phyloP scores from a whole-genome alignment of 2,329 filamentous ascomycete genomes.

The Fusarium sterilihyphosum region DNA sequence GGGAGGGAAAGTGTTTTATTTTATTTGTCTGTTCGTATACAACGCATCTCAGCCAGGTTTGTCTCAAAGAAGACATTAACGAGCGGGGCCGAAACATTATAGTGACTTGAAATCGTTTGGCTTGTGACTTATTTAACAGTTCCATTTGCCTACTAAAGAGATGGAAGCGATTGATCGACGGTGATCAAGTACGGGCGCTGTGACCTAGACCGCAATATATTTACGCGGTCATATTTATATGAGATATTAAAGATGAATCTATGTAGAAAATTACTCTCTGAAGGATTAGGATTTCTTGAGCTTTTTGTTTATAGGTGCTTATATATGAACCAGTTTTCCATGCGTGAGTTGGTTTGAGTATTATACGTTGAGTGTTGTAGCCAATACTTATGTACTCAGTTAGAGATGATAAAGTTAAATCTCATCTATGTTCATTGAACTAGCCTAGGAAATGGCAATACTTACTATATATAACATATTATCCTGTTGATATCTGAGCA shows the following conservation, averaged over 20 bases:
- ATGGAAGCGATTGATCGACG: not conserved
- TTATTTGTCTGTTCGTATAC: slow-evolving; percentile 42
- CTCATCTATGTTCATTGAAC: not conserved
- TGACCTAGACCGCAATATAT: slow-evolving; percentile 1
- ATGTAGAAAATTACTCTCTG: slow-evolving; percentile 6
- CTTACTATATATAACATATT: not conserved
- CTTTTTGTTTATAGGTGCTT: not conserved
- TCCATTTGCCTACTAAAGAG: slow-evolving; percentile 10
- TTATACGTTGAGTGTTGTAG: not conserved
- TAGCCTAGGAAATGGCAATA: not conserved
- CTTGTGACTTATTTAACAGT: slow-evolving; percentile 10
- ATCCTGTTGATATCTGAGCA: not conserved
- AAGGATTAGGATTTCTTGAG: not conserved
- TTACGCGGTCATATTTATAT: slow-evolving; percentile 5
- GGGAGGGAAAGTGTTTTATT: slow-evolving; percentile 21
- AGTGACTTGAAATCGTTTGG: slow-evolving; percentile 15
- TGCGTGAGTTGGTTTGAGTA: not conserved
- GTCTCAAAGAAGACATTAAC: slow-evolving; percentile 40
- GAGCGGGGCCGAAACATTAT: slow-evolving; percentile 35
- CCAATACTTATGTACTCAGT: not conserved
- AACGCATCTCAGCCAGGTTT: slow-evolving; percentile 41
- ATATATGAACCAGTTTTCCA: not conserved
- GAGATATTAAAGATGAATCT: slow-evolving; percentile 9
- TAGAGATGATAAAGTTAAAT: not conserved
- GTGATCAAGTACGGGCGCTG: not conserved